A percentile compares a stretch with the other conserved stretches of the same genome.
phyloP scores from a whole-genome alignment of 1,284 basidiomycete genomes.

The Hymenochaete sp. region DNA sequence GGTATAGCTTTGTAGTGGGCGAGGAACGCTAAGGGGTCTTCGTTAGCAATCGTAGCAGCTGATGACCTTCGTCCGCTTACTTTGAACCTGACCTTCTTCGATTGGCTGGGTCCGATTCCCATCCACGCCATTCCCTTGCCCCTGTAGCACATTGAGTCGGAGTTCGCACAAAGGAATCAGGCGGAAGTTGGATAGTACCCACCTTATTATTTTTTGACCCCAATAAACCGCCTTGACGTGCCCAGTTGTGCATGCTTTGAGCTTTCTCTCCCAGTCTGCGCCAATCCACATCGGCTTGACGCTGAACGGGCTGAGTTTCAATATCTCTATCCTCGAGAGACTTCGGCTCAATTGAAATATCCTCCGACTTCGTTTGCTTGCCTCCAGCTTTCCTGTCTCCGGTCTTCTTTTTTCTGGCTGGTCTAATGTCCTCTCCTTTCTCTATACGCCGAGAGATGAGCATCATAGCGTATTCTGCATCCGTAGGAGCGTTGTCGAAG shows the following conservation, averaged over 20 bases:
- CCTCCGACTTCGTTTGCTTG: too few relatives aligned
- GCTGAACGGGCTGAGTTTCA: slow-evolving; percentile 5
- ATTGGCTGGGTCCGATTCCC: too few relatives aligned
- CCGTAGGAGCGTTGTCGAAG: slow-evolving; percentile 48
- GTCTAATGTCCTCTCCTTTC: slow-evolving; percentile 39
- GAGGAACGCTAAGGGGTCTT: slow-evolving; percentile 47
- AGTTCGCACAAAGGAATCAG: too few relatives aligned
- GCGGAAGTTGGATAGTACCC: too few relatives aligned
- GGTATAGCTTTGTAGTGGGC: slow-evolving; percentile 47
- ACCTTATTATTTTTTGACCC: too few relatives aligned
- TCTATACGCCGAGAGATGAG: slow-evolving; percentile 53
- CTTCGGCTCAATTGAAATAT: too few relatives aligned
- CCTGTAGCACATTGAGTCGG: too few relatives aligned
- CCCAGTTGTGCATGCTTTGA: slow-evolving; percentile 36
- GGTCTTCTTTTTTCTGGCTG: slow-evolving; percentile 20
- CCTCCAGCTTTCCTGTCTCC: too few relatives aligned
- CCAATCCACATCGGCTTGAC: slow-evolving; percentile 33
- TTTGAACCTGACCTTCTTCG: too few relatives aligned
- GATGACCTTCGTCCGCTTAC: neutral
- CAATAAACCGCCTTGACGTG: slow-evolving; percentile 30
- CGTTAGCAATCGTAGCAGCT: too few relatives aligned
- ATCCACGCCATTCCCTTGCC: too few relatives aligned
- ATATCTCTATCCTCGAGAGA: too few relatives aligned
- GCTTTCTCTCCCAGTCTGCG: slow-evolving; percentile 45
- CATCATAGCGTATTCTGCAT: slow-evolving; percentile 60